Base-by-base conservation (phyloP, 2,329 filamentous ascomycete genomes). In the Exserohilum turcica region DNA sequence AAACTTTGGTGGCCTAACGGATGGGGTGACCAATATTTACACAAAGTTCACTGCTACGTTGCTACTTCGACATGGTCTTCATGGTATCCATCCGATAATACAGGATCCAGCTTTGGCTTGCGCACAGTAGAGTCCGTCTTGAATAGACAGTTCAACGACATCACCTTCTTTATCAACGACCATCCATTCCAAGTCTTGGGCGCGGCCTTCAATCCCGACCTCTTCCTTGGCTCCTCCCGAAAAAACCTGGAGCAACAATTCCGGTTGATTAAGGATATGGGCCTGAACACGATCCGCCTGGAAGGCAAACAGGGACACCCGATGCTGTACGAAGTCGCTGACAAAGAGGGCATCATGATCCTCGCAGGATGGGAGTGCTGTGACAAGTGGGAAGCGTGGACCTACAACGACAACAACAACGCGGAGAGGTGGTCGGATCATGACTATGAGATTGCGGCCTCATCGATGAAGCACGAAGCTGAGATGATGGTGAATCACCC, bases 311-410 rank as follows among this genome's bases (percentile, higher is more conserved):
- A 85, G 64, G 85, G 87, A 60, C 85, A 87, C 6, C 82, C 83
- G 0, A 79, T 82, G 56, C 71, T 88, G 0, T 88, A 86, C 61
- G 76, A 82, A 0, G 73, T 86, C 2, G 82, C 84, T 1, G 84
- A 87, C 60, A 74, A 77, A 3, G 73, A 86, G 61, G 85, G 85
- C 0, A 62, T 87, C 31, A 86, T 88, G 83, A 69, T 87, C 0
- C 74, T 88, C 32, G 75, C 84, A 0, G 85, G 85, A 0, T 88
- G 84, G 84, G 84, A 87, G 55, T 88, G 85, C 67, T 88, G 85
- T 65, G 82, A 87, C 60, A 87, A 87, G 65, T 88, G 85, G 85
- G 85, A 88, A 63, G 82, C 80, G 0, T 88, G 84, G 84, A 67
- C 64, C 1, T 86, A 86, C 66, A 87, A 87, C 59, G 67, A 81